Evolutionary conservation across 2,329 filamentous ascomycete genomes (phyloP).

Genomic region (Arachnopeziza araneosa): DNA sequence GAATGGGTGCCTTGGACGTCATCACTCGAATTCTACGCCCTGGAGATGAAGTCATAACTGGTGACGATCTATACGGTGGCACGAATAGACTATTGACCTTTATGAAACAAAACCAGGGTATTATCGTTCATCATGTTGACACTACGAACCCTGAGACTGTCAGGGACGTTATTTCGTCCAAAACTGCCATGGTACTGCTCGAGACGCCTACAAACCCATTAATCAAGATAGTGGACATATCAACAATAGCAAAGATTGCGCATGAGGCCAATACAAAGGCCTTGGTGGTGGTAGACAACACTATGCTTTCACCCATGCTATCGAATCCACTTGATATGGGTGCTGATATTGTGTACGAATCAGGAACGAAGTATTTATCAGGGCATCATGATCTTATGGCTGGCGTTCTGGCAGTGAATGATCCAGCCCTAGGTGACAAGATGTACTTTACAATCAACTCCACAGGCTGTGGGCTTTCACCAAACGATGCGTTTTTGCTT

Average conservation of each 20-base stretch:
- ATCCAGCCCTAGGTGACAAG: constrained; percentile 73
- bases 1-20: constrained; percentile 96
- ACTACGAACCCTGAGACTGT: constrained; percentile 76
- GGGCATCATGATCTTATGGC: constrained; percentile 99
- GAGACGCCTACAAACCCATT: constrained; percentile 97
- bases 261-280: constrained; percentile 75
- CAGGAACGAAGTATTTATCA: constrained; percentile 94
- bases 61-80: constrained; percentile 94
- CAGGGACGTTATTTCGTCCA: constrained; percentile 60
- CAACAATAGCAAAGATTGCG: constrained; percentile 66
- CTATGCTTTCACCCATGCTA: constrained; percentile 95
- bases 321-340: constrained; percentile 91
- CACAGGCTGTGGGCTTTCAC: constrained; percentile 87
- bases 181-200: constrained; percentile 91
- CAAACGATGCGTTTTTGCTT: constrained; percentile 93
- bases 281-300: constrained; percentile 93
- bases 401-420: constrained; percentile 89
- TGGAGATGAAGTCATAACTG: constrained; percentile 94
- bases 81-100: constrained; percentile 92
- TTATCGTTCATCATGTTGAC: constrained; percentile 93
- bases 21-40: constrained; percentile 86
- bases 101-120: constrained; percentile 80
- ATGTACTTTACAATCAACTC: constrained; percentile 97
- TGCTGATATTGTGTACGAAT: constrained; percentile 95
- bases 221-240: constrained; percentile 95